These are phyloP conservation scores for Effrenium voratum DNA, from an alignment of 73 alveolate genomes.

Conservation along the genomic window DNA sequence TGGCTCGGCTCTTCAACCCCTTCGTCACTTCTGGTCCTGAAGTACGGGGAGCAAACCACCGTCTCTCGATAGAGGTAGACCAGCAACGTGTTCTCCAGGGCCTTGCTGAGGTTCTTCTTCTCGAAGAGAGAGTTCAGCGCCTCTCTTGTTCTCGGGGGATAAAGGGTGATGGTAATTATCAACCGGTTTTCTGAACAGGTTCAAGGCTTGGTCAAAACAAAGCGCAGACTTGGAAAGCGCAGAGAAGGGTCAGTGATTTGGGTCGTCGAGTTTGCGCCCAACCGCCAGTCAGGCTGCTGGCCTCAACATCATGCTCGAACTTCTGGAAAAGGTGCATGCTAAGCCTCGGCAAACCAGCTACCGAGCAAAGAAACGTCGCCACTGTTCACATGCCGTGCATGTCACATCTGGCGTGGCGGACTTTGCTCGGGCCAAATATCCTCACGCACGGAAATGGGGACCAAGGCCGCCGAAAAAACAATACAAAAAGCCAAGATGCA, in stretches of 20 bases:
- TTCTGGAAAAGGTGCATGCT: slow-evolving; percentile 91
- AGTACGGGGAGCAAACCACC: slow-evolving; percentile 61
- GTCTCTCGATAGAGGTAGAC: slow-evolving; percentile 72
- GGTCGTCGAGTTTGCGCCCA: no score
- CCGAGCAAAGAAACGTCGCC: neutral
- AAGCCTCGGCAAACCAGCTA: neutral
- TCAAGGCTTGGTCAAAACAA: no score
- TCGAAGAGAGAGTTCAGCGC: slow-evolving; percentile 67
- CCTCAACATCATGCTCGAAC: slow-evolving; percentile 89
- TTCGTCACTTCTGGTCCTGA: slow-evolving; percentile 41
- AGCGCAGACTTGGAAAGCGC: no score
- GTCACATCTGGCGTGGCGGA: neutral
- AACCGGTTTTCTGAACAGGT: no score
- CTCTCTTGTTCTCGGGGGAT: neutral
- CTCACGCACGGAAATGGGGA: no score
- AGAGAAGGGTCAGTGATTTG: no score
- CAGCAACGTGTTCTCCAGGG: slow-evolving; percentile 75
- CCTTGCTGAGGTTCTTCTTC: slow-evolving; percentile 81
- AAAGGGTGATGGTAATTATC: no score
- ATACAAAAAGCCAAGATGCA: slow-evolving; percentile 42
- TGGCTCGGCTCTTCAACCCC: no score
- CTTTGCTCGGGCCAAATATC: no score
- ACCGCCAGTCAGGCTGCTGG: no score
- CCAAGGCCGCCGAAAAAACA: no score
- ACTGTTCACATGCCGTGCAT: neutral